Evolutionary conservation across 176 grass and related monocot species (phyloP).

Genomic region (Rhynchospora tenuis): DNA sequence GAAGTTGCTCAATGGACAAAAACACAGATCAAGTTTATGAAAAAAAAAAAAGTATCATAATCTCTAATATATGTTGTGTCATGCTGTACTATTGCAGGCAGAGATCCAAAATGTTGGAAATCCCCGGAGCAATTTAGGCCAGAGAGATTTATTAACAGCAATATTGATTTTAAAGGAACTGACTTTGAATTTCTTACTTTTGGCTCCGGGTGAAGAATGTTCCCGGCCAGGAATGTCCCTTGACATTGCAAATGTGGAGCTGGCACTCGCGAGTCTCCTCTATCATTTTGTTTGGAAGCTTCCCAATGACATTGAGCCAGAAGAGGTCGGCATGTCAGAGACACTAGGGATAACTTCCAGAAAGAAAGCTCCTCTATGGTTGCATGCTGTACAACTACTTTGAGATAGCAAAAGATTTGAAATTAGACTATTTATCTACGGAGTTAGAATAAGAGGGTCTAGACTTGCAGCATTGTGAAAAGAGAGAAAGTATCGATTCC

Average conservation of each 20-base stretch:
- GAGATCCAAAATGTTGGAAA: background rate
- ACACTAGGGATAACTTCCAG: background rate
- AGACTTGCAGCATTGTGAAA: too few species aligned
- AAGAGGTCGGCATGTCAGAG: background rate
- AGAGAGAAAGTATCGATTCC: too few species aligned
- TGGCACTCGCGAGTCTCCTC: conserved; percentile 1
- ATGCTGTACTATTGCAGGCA: too few species aligned
- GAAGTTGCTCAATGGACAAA: too few species aligned
- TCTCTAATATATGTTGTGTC: too few species aligned
- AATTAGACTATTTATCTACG: too few species aligned
- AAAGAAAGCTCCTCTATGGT: too few species aligned
- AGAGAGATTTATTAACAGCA: background rate
- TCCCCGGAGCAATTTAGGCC: background rate
- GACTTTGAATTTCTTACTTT: background rate
- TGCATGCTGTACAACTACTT: too few species aligned
- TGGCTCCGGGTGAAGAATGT: background rate
- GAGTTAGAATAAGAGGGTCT: too few species aligned
- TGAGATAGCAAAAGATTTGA: too few species aligned
- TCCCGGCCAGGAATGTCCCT: background rate
- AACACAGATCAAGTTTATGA: too few species aligned
- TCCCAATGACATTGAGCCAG: background rate
- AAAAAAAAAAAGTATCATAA: too few species aligned
- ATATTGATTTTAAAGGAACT: background rate
- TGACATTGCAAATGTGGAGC: background rate
- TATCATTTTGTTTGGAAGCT: background rate